These are phyloP conservation scores for Microdochium bolleyi DNA, from an alignment of 2,329 filamentous ascomycete genomes.

Conservation along the genomic window DNA sequence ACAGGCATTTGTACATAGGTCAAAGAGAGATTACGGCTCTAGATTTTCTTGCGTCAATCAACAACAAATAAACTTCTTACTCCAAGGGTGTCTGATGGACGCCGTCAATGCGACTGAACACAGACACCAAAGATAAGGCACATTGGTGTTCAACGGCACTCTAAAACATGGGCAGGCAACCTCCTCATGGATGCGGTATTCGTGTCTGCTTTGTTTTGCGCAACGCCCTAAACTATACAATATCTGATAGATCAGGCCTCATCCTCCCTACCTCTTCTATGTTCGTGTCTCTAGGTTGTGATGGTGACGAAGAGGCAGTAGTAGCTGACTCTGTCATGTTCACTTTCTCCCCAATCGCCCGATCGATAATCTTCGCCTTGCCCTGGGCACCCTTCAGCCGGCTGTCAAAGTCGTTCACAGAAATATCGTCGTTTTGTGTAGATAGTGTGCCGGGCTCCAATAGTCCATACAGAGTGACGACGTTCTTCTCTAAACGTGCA, in stretches of 20 bases:
- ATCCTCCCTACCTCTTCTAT: conserved; percentile 16
- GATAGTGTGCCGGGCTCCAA: conserved; percentile 72
- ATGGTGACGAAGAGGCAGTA: conserved; percentile 1
- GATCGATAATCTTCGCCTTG: conserved; percentile 80
- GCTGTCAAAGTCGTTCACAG: conserved; percentile 83
- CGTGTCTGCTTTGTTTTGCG: too few relatives aligned
- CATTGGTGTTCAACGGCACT: too few relatives aligned
- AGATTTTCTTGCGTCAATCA: not conserved
- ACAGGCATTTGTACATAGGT: conserved; percentile 15
- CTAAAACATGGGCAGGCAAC: too few relatives aligned
- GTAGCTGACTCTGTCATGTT: conserved; percentile 3
- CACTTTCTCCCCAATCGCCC: conserved; percentile 41
- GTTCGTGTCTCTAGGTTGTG: conserved; percentile 13
- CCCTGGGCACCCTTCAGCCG: conserved; percentile 73
- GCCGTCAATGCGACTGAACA: not conserved
- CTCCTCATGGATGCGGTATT: too few relatives aligned
- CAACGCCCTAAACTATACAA: not conserved
- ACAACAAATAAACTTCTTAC: conserved; percentile 1
- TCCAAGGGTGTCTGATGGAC: not conserved
- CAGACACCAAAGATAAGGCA: too few relatives aligned
- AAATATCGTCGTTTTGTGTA: conserved; percentile 78
- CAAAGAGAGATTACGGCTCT: conserved; percentile 4
- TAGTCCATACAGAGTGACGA: conserved; percentile 66
- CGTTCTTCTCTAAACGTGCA: conserved; percentile 65
- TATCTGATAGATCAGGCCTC: conserved; percentile 2